phyloP scores from a whole-genome alignment of 2,329 filamentous ascomycete species.

The Fusarium temperatum region DNA sequence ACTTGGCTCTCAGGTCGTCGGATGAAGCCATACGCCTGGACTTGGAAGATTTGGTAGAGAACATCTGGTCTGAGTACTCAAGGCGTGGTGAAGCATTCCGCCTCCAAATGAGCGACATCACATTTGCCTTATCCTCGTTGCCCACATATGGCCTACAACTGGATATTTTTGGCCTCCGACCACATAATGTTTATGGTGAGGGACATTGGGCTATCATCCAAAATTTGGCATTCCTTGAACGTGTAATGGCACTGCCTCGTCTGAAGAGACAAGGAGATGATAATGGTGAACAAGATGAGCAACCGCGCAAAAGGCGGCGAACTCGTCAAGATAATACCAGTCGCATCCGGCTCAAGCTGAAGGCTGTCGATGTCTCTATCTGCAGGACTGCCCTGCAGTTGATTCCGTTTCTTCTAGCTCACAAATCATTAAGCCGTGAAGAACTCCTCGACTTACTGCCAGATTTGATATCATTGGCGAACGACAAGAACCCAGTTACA shows the following conservation, averaged over 20 bases:
- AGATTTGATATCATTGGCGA: slow-evolving; percentile 65
- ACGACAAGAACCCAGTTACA: slow-evolving; percentile 73
- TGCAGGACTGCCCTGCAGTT: slow-evolving; percentile 65
- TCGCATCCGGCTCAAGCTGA: slow-evolving; percentile 60
- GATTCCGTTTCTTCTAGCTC: slow-evolving; percentile 64
- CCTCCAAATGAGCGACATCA: slow-evolving; percentile 81
- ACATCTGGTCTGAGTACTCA: slow-evolving; percentile 81
- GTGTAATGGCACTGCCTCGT: slow-evolving; percentile 50
- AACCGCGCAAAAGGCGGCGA: slow-evolving; percentile 63
- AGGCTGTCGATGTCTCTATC: slow-evolving; percentile 53
- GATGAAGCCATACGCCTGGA: slow-evolving; percentile 53
- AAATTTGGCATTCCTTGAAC: slow-evolving; percentile 66
- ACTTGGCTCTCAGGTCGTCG: slow-evolving; percentile 57
- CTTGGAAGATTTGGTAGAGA: slow-evolving; percentile 73
- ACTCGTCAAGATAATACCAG: slow-evolving; percentile 51
- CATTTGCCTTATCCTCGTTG: slow-evolving; percentile 60
- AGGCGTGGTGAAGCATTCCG: slow-evolving; percentile 74
- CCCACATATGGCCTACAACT: slow-evolving; percentile 57
- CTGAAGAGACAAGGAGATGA: slow-evolving; percentile 36
- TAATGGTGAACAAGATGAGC: slow-evolving; percentile 48
- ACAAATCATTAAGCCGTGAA: slow-evolving; percentile 56
- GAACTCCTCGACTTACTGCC: slow-evolving; percentile 65
- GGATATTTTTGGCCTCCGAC: slow-evolving; percentile 62
- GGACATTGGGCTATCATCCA: slow-evolving; percentile 69
- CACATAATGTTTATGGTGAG: slow-evolving; percentile 64